Percentiles rank a stretch among this genome's conserved stretches.
These are phyloP conservation scores for Escallonia herrerae DNA, from an alignment of 129 eudicot genomes.

Conservation along the genomic window DNA sequence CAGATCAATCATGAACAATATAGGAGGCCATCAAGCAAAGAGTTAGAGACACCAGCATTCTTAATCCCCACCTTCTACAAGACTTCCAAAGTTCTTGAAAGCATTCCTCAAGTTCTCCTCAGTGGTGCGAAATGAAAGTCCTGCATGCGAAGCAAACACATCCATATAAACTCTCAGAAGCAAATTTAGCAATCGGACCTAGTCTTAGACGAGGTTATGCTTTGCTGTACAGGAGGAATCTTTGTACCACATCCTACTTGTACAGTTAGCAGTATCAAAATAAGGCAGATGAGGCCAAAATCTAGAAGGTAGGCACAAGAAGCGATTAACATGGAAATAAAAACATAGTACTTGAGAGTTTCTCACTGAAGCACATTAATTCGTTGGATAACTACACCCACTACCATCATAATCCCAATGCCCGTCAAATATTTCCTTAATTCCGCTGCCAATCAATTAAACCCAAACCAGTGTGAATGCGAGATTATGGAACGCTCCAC, in stretches of 20 bases:
- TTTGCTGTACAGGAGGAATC: too few relatives aligned
- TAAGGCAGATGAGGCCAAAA: too few relatives aligned
- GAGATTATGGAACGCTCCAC: too few relatives aligned
- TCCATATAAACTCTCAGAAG: not conserved
- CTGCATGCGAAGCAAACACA: conserved; percentile 29
- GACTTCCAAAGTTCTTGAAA: conserved; percentile 75
- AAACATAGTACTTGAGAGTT: not conserved
- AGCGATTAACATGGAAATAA: not conserved
- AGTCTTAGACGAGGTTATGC: too few relatives aligned
- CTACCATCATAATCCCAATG: too few relatives aligned
- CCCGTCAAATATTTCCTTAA: too few relatives aligned
- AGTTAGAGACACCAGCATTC: conserved; percentile 1
- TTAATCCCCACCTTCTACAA: conserved; percentile 53
- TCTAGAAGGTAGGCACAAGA: not conserved
- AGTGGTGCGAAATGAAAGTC: conserved; percentile 90
- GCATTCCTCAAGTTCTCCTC: conserved; percentile 81
- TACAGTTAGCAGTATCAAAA: not conserved
- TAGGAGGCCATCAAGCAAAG: conserved; percentile 1
- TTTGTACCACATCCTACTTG: too few relatives aligned
- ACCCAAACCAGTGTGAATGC: too few relatives aligned
- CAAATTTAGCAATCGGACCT: too few relatives aligned
- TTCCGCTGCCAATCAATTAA: too few relatives aligned
- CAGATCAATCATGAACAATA: not conserved
- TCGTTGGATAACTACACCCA: too few relatives aligned
- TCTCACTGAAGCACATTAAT: too few relatives aligned